A percentile compares a stretch with the other conserved stretches of the same genome.
phyloP scores from a whole-genome alignment of 2,329 filamentous ascomycete genomes.

The Anisogramma anomala region DNA sequence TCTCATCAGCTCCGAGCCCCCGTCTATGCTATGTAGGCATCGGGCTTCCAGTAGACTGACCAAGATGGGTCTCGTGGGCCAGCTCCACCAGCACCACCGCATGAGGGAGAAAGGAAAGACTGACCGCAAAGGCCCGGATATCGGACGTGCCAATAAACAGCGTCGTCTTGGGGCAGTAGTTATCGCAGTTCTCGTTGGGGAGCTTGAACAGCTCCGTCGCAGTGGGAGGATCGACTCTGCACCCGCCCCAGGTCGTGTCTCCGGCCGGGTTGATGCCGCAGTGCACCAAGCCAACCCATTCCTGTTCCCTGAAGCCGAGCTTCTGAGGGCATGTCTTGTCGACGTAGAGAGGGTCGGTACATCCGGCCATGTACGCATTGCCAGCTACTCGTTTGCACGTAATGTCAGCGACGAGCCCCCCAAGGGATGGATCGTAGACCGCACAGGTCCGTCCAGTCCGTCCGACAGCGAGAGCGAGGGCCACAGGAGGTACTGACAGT shows the following conservation, averaged over 20 bases:
- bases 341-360: not conserved
- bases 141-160: not conserved
- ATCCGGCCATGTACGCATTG: not conserved
- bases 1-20: no score
- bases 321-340: not conserved
- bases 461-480: no score
- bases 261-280: not conserved
- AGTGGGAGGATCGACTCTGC: not conserved
- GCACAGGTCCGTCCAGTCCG: no score
- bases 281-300: not conserved
- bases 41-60: no score
- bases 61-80: no score
- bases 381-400: not conserved
- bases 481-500: not conserved
- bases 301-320: not conserved
- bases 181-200: not conserved
- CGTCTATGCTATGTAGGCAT: no score
- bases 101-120: no score
- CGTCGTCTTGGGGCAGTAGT: not conserved
- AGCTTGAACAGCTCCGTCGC: not conserved
- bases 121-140: not conserved
- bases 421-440: no score
- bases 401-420: not conserved
- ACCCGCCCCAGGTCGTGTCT: not conserved
- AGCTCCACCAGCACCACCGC: no score